A percentile compares a stretch with the other conserved stretches of the same genome.
phyloP scores from a whole-genome alignment of 352 stramenopile species.

The Phytopythium sindhum region DNA sequence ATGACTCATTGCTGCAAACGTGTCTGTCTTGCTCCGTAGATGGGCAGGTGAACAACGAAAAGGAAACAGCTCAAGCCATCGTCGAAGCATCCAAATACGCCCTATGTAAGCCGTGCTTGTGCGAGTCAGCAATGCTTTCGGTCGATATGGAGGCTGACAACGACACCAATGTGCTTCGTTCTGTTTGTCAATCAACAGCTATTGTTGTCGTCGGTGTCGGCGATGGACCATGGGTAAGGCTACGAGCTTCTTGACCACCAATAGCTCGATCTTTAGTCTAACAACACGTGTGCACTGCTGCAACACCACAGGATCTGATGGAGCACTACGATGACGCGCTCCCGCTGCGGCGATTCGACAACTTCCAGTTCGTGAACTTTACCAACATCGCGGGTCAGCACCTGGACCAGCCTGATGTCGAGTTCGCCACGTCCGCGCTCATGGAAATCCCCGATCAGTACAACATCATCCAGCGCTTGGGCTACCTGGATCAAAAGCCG shows the following conservation, averaged over 20 bases:
- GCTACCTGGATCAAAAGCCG: constrained; percentile 15
- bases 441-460: constrained; percentile 68
- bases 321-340: constrained; percentile 59
- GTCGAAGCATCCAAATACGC: constrained; percentile 67
- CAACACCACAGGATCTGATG: constrained; percentile 42
- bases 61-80: constrained; percentile 63
- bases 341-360: constrained; percentile 59
- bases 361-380: constrained; percentile 80
- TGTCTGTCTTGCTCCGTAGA: constrained; percentile 19
- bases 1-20: background rate
- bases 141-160: background rate
- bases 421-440: constrained; percentile 61
- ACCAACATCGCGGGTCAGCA: constrained; percentile 51
- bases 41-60: constrained; percentile 63
- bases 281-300: background rate
- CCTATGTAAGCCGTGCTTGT: constrained; percentile 40
- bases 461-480: constrained; percentile 42
- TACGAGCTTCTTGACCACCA: background rate
- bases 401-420: constrained; percentile 43
- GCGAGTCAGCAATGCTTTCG: background rate
- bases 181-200: constrained; percentile 21
- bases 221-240: constrained; percentile 64
- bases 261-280: background rate
- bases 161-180: background rate
- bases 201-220: constrained; percentile 77